phyloP scores from a whole-genome alignment of 2,329 filamentous ascomycete species.

The Apiospora malaysiana region DNA sequence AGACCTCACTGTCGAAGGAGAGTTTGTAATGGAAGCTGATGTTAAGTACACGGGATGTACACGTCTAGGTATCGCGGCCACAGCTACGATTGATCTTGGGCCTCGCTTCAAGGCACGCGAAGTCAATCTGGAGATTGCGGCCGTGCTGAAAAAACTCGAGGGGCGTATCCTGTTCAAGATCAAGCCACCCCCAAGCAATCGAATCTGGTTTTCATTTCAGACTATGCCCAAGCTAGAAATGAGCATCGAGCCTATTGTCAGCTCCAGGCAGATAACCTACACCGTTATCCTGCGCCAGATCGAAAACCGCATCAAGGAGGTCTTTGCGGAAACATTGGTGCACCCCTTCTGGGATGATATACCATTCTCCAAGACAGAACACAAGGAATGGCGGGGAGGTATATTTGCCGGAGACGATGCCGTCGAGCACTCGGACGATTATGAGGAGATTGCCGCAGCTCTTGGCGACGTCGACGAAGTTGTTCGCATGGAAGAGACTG shows the following conservation, averaged over 20 bases:
- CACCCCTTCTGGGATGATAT: slow-evolving; percentile 95
- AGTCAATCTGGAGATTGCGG: slow-evolving; percentile 86
- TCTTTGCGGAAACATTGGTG: slow-evolving; percentile 90
- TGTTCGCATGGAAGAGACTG: slow-evolving; percentile 49
- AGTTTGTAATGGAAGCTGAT: slow-evolving; percentile 86
- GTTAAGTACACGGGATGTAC: slow-evolving; percentile 90
- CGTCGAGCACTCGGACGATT: slow-evolving; percentile 44
- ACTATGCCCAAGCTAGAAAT: slow-evolving; percentile 93
- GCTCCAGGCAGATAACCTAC: slow-evolving; percentile 93
- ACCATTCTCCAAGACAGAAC: slow-evolving; percentile 83
- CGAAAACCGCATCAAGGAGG: slow-evolving; percentile 92
- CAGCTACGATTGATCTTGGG: slow-evolving; percentile 88
- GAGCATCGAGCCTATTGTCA: slow-evolving; percentile 94
- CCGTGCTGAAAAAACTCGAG: slow-evolving; percentile 82
- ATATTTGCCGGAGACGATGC: slow-evolving; percentile 70
- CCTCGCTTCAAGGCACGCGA: slow-evolving; percentile 87
- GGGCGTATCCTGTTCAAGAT: slow-evolving; percentile 86
- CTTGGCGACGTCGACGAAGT: slow-evolving; percentile 55
- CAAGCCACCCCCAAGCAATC: slow-evolving; percentile 94
- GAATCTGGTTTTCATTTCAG: slow-evolving; percentile 95
- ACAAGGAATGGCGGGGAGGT: slow-evolving; percentile 82
- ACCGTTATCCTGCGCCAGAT: slow-evolving; percentile 90
- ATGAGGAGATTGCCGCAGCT: slow-evolving; percentile 47
- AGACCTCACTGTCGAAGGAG: slow-evolving; percentile 90
- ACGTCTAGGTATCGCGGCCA: slow-evolving; percentile 88